A percentile compares a stretch with the other conserved stretches of the same genome.
Evolutionary conservation across 2,329 filamentous ascomycete genomes (phyloP).

Genomic region (Hirsutella rhossiliensis): DNA sequence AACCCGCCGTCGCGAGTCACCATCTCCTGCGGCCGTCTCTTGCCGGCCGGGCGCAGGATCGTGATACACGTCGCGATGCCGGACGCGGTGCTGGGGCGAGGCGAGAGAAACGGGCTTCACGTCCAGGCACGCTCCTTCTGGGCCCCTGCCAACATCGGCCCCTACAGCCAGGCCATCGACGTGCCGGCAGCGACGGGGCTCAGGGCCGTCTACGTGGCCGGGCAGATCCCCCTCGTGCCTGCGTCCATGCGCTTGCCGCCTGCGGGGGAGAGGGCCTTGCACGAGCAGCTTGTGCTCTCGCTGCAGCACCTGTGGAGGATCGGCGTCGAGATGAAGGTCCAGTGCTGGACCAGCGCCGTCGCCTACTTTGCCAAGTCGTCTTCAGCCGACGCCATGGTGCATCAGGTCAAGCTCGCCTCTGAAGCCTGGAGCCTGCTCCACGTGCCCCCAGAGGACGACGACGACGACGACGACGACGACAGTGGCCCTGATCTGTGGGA

Average conservation of each 20-base stretch:
- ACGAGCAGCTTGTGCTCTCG: conserved; percentile 54
- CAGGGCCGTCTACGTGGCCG: conserved; percentile 56
- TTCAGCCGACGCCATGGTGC: conserved; percentile 14
- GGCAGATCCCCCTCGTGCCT: conserved; percentile 83
- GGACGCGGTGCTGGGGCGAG: conserved; percentile 8
- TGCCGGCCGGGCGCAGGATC: conserved; percentile 49
- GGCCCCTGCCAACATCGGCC: conserved; percentile 95
- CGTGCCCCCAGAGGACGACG: conserved; percentile 17
- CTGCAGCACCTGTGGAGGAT: conserved; percentile 88
- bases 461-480: conserved; percentile 32
- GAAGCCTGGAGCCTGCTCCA: conserved; percentile 37
- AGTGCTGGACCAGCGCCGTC: conserved; percentile 64
- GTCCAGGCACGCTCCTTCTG: conserved; percentile 93
- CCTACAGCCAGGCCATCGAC: conserved; percentile 81
- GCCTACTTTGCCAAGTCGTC: conserved; percentile 51
- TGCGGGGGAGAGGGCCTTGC: conserved; percentile 26
- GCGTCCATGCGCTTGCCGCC: conserved; percentile 56
- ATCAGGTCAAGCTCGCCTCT: conserved; percentile 29
- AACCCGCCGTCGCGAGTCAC: conserved; percentile 82
- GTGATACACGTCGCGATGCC: conserved; percentile 43
- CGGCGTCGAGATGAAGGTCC: conserved; percentile 56
- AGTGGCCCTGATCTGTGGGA: conserved; percentile 57
- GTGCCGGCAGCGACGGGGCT: conserved; percentile 21
- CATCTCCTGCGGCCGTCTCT: conserved; percentile 57
- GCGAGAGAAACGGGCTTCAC: conserved; percentile 55